These are phyloP conservation scores for Magnaporthales sp. DNA, from an alignment of 2,329 filamentous ascomycete species.

Conservation along the genomic window DNA sequence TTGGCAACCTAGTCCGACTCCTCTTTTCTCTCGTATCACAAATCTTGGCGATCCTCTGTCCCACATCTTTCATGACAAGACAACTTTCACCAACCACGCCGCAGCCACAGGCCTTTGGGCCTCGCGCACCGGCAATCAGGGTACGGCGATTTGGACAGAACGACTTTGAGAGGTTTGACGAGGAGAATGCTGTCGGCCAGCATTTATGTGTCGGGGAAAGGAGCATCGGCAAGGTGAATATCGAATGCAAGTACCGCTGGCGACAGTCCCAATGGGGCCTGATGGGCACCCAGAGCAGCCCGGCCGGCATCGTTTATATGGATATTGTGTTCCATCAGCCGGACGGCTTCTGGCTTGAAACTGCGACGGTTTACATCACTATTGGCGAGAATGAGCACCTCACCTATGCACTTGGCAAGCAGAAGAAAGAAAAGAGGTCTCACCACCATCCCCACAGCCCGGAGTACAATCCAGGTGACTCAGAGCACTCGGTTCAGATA, in stretches of 20 bases:
- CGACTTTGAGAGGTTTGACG: conserved; percentile 13
- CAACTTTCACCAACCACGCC: neutral
- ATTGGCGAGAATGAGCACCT: conserved; percentile 8
- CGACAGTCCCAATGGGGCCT: conserved; percentile 13
- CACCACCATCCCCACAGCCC: neutral
- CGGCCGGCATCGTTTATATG: conserved; percentile 14
- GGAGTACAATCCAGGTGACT: neutral
- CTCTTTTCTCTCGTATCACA: neutral
- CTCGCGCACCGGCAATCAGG: conserved; percentile 7
- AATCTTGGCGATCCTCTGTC: neutral
- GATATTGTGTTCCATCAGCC: conserved; percentile 13
- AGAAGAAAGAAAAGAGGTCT: neutral
- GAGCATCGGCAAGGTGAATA: conserved; percentile 12
- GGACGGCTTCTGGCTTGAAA: conserved; percentile 9
- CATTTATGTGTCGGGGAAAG: conserved; percentile 10
- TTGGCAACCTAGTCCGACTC: neutral
- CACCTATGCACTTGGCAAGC: neutral
- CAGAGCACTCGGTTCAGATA: conserved; percentile 7
- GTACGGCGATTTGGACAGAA: conserved; percentile 12
- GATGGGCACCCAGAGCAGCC: conserved; percentile 7
- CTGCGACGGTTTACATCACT: conserved; percentile 12
- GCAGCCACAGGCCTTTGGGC: conserved; percentile 5
- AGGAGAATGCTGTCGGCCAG: conserved; percentile 8
- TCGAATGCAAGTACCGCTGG: conserved; percentile 14
- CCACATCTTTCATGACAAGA: neutral